Evolutionary conservation across 1,284 basidiomycete species (phyloP), one percentile per base, ranked within the genome.

Genomic region (Ceratobasidium sp.): DNA sequence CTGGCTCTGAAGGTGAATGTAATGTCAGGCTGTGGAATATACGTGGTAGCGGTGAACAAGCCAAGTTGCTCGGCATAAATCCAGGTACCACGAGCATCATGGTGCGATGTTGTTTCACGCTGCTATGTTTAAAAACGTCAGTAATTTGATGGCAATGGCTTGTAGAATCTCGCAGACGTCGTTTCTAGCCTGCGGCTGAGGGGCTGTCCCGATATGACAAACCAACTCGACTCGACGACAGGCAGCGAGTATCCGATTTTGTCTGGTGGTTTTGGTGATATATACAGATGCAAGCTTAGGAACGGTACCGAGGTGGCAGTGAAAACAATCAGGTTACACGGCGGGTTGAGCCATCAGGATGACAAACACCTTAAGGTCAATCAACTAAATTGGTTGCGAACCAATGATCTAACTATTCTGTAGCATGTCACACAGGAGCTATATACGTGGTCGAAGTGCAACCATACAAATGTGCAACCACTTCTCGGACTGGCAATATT

Each of bases 401-500:
- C 23, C 3, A 10, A 30, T 2, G n/a, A 8, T 8, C 36, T 28
- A 59, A 60, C 26, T 4, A n/a, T n/a, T 8, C 32, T 32, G 32
- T n/a, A 62, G 60, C 41, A 48, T 39, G 43, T 43, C 5, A 43
- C 60, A 28, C 41, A 43, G 5, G 60, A 62, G 43, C 23, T 62
- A n/a, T 32, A 62, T 28, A 30, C 41, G 8, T 62, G 60, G 60
- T 62, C 60, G n/a, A 62, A 48, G 21, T 62, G 41, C 30, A 14
- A 41, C 2, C 41, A 62, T 34, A 18, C 16, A 18, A 62, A 62
- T 30, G 26, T 62, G 30, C 45, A 41, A n/a, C 41, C 8, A 9
- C 60, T 62, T 16, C 23, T 62, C 4, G 60, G 60, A 30, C 26
- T 62, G 16, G 60, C 34, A 12, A 12, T n/a, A 45, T 62, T 62